These are phyloP conservation scores for Orychophragmus violaceus DNA, from an alignment of 345 rosid genomes.

Conservation along the genomic window DNA sequence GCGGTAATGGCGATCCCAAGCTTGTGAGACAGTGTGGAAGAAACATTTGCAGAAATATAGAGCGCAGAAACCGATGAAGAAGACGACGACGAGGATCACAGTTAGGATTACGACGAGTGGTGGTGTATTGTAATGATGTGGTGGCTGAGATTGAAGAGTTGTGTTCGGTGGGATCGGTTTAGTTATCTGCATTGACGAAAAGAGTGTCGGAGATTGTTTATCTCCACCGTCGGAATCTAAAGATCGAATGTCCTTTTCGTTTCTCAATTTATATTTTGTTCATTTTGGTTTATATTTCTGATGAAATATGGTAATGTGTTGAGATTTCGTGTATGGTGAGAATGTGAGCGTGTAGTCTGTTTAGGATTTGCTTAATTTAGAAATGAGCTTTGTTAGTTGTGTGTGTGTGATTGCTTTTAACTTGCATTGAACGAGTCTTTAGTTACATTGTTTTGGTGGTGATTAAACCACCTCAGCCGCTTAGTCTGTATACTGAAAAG, in stretches of 20 bases:
- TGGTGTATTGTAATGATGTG: slow-evolving; percentile 24
- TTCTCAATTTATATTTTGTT: background rate
- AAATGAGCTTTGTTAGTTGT: slow-evolving; percentile 10
- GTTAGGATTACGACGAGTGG: slow-evolving; percentile 45
- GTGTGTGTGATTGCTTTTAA: slow-evolving; percentile 13
- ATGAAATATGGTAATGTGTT: background rate
- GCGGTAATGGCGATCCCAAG: slow-evolving; percentile 35
- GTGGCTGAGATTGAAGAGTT: background rate
- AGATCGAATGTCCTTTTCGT: background rate
- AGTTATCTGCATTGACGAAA: slow-evolving; percentile 36
- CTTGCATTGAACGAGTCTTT: slow-evolving; percentile 33
- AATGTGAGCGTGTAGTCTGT: slow-evolving; percentile 4
- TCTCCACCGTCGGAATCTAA: slow-evolving; percentile 33
- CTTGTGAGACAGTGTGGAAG: slow-evolving; percentile 33
- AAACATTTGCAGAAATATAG: slow-evolving; percentile 56
- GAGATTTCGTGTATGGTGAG: background rate
- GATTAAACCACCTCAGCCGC: slow-evolving; percentile 15
- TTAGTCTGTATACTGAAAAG: background rate
- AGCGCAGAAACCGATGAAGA: slow-evolving; percentile 57
- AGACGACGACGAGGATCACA: slow-evolving; percentile 46
- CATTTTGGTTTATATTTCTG: background rate
- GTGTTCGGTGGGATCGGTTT: background rate
- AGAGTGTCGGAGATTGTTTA: slow-evolving; percentile 41
- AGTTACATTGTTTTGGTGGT: slow-evolving; percentile 14
- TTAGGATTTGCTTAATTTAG: slow-evolving; percentile 27